Base-by-base conservation (phyloP, 805 yeast genomes). In the Wickerhamomyces alni region DNA sequence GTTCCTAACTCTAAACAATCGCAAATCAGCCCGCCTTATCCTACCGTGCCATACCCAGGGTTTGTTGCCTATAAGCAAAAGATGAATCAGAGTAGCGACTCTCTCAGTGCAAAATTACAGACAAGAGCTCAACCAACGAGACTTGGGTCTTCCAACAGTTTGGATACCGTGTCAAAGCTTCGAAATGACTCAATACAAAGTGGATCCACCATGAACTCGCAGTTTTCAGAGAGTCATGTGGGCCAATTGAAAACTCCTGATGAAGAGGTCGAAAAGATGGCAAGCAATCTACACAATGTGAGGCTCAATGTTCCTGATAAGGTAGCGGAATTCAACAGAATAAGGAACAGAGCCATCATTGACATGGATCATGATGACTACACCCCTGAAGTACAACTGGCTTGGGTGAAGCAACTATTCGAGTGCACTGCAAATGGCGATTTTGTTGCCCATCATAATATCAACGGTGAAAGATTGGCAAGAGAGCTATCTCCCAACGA, bases 401-500 rank as follows among this genome's bases (percentile, higher is more conserved):
- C 67, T 34, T 79, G 82, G 75, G 82, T 85, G n/a, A 71, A 74
- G 44, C 63, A 68, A 13, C 58, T 82, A 24, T 58, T 80, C 17
- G 78, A 72, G 31, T 69, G 61, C 42, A 54, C 74, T 2, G 68
- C 72, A 19, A 56, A 59, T 30, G 61, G 66, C 3, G 64, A 69
- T 1, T 68, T 68, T 27, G 48, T 72, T n/a, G 49, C 63, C 7
- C 62, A 65, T 8, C 66, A 66, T 44, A 73, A 70, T 32, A 69
- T 72, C 33, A 74, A 71, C 51, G 80, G 77, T 15, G 65, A 63
- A 11, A 63, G 61, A 40, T 41, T 68, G 17, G 60, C 65, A 40
- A 63, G 61, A 48, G 61, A 52, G 42, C 60, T 65, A 45, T 61
- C 61, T 1, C 51, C 62, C 13, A 71, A 70, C 33, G 74, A 70